Percentiles rank a stretch among this genome's conserved stretches.
Evolutionary conservation across 768 basidiomycete genomes (phyloP).

Genomic region (Agaricus blazei): DNA sequence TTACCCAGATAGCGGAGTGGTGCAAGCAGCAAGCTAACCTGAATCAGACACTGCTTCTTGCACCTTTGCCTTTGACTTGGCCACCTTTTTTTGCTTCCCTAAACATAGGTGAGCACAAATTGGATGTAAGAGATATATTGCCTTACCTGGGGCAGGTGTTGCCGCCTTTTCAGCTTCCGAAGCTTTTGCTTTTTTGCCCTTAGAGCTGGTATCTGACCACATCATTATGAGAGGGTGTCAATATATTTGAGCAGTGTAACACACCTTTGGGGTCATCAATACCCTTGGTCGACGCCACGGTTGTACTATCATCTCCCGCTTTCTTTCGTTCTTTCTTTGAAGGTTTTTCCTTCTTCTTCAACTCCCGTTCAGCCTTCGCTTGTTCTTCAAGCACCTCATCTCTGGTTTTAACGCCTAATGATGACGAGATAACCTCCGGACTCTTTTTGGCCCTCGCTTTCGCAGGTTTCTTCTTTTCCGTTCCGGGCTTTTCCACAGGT

Average conservation of each 20-base stretch:
- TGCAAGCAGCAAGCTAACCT: constrained; percentile 8
- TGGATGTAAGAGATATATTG: background rate
- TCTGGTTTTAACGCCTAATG: background rate
- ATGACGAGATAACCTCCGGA: background rate
- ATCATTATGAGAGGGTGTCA: background rate
- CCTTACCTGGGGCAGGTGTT: background rate
- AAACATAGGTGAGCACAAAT: background rate
- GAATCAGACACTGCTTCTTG: constrained; percentile 1
- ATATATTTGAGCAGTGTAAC: too few relatives aligned
- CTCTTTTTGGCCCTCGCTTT: background rate
- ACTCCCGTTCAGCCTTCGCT: constrained; percentile 6
- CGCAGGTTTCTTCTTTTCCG: background rate
- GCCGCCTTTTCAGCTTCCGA: background rate
- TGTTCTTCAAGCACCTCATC: constrained; percentile 9
- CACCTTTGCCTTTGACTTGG: constrained; percentile 2
- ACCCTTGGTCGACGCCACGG: too few relatives aligned
- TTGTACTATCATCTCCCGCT: too few relatives aligned
- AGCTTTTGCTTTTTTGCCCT: background rate
- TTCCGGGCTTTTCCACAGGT: background rate
- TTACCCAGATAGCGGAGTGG: background rate
- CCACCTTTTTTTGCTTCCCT: background rate
- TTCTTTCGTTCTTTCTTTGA: background rate
- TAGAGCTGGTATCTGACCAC: constrained; percentile 7
- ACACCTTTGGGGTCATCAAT: too few relatives aligned
- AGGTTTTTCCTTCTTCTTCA: constrained; percentile 15